A percentile compares a stretch with the other conserved stretches of the same genome.
Conservation (phyloP, 169 alveolate genomes). For the Eimeria tenella region DNA sequence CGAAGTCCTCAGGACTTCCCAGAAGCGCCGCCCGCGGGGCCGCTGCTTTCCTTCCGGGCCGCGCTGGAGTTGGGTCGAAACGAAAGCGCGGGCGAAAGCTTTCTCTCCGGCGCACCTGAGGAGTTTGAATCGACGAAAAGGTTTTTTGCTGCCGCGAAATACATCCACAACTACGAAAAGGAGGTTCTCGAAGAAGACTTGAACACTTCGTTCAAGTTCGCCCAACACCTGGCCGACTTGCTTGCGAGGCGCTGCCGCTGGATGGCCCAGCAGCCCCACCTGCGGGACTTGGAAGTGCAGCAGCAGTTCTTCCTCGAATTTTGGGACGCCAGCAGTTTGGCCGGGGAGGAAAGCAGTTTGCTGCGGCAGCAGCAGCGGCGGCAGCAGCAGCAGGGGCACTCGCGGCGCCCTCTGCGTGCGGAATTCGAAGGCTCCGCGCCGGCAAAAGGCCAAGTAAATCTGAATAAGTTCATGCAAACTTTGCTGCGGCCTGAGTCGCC, state of each 20-base stretch:
- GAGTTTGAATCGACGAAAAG: not conserved
- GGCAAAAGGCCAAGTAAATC: not conserved
- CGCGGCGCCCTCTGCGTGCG: not conserved
- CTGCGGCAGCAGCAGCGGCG: not conserved
- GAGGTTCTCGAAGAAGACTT: slow-evolving; percentile 24
- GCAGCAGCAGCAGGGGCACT: not conserved
- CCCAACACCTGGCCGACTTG: not conserved
- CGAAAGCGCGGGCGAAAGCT: not conserved
- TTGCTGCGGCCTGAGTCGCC: slow-evolving; percentile 23
- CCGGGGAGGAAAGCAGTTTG: not conserved
- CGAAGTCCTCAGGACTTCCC: slow-evolving; percentile 34
- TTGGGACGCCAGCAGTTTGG: not conserved
- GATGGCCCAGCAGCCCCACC: slow-evolving; percentile 5
- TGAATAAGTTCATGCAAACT: not conserved
- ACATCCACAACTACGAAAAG: slow-evolving; percentile 35
- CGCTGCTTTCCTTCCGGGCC: slow-evolving; percentile 23
- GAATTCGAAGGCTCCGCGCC: not conserved
- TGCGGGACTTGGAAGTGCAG: slow-evolving; percentile 49
- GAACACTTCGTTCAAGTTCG: slow-evolving; percentile 31
- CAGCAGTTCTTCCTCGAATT: slow-evolving; percentile 40
- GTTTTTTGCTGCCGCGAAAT: slow-evolving; percentile 53
- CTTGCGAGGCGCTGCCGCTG: slow-evolving; percentile 32
- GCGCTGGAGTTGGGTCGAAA: slow-evolving; percentile 28
- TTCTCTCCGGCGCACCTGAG: not conserved
- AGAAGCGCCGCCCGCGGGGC: not conserved